A percentile compares a stretch with the other conserved stretches of the same genome.
phyloP scores from a whole-genome alignment of 2,329 filamentous ascomycete genomes.

The Alternaria triticimaculans region DNA sequence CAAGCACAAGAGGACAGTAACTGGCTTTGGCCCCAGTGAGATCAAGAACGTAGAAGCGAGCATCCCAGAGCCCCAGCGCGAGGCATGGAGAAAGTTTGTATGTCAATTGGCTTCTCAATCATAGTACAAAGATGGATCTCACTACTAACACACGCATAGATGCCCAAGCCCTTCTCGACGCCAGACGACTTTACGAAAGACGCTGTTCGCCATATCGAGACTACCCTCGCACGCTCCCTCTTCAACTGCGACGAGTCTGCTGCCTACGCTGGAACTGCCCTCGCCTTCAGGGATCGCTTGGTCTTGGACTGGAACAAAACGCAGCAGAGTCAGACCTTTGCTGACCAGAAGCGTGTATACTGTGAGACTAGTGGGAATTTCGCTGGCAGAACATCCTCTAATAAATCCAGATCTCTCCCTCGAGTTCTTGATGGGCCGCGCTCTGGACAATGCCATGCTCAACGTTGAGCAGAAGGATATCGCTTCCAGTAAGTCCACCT shows the following conservation, averaged over 20 bases:
- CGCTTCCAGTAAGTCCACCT: slow-evolving; percentile 69
- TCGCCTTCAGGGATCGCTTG: slow-evolving; percentile 91
- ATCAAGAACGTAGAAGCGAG: slow-evolving; percentile 92
- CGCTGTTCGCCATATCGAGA: slow-evolving; percentile 93
- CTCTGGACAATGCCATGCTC: slow-evolving; percentile 97
- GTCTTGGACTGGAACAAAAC: slow-evolving; percentile 98
- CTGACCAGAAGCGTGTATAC: slow-evolving; percentile 92
- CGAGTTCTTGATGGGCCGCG: slow-evolving; percentile 96
- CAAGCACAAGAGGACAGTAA: slow-evolving; percentile 97
- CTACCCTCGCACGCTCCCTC: slow-evolving; percentile 90
- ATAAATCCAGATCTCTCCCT: slow-evolving; percentile 75
- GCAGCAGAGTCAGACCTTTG: slow-evolving; percentile 91
- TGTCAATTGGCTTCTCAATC: slow-evolving; percentile 32
- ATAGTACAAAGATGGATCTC: not conserved
- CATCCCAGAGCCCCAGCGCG: slow-evolving; percentile 88
- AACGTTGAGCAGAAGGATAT: slow-evolving; percentile 88
- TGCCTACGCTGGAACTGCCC: slow-evolving; percentile 86
- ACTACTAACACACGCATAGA: slow-evolving; percentile 50
- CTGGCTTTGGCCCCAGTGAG: slow-evolving; percentile 86
- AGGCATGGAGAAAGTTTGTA: slow-evolving; percentile 71
- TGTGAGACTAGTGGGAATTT: slow-evolving; percentile 57
- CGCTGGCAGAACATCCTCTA: slow-evolving; percentile 5
- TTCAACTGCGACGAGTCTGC: slow-evolving; percentile 98
- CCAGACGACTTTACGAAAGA: slow-evolving; percentile 85
- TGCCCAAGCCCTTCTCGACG: slow-evolving; percentile 72